These are phyloP conservation scores for Hymenoscyphus fructigenus DNA, from an alignment of 2,329 filamentous ascomycete species.

Conservation along the genomic window DNA sequence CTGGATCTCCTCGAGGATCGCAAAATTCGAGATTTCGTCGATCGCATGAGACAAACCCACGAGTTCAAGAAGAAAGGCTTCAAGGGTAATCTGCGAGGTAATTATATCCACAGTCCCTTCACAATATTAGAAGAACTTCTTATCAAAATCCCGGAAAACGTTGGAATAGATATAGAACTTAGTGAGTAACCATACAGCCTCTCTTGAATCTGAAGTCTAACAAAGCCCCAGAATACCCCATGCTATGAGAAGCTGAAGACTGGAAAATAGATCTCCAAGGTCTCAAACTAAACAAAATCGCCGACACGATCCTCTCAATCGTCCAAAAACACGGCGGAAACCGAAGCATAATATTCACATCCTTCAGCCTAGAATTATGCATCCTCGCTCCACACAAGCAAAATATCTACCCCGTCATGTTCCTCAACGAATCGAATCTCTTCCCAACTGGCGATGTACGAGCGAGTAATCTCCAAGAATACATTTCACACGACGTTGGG, in stretches of 20 bases:
- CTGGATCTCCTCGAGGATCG: conserved; percentile 7
- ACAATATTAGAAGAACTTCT: conserved; percentile 18
- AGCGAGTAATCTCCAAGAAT: conserved; percentile 18
- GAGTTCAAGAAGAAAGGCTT: conserved; percentile 17
- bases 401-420: conserved; percentile 17
- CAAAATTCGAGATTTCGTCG: conserved; percentile 9
- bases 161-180: conserved; percentile 11
- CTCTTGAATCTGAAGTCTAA: too few relatives aligned
- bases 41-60: conserved; percentile 16
- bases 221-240: conserved; percentile 17
- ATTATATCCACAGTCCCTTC: conserved; percentile 17
- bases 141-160: conserved; percentile 9
- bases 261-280: conserved; percentile 18
- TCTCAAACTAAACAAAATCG: conserved; percentile 14
- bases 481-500: conserved; percentile 16
- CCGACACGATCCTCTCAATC: conserved; percentile 12
- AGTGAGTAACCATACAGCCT: not conserved
- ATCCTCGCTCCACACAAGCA: conserved; percentile 19
- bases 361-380: conserved; percentile 18
- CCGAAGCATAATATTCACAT: conserved; percentile 15
- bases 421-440: conserved; percentile 14
- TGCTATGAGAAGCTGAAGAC: conserved; percentile 20
- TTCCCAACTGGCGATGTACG: conserved; percentile 17
- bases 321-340: conserved; percentile 4
- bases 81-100: conserved; percentile 19